Conservation (phyloP, 495 filamentous ascomycete genomes). For the Hypoxylon lienhwacheense region DNA sequence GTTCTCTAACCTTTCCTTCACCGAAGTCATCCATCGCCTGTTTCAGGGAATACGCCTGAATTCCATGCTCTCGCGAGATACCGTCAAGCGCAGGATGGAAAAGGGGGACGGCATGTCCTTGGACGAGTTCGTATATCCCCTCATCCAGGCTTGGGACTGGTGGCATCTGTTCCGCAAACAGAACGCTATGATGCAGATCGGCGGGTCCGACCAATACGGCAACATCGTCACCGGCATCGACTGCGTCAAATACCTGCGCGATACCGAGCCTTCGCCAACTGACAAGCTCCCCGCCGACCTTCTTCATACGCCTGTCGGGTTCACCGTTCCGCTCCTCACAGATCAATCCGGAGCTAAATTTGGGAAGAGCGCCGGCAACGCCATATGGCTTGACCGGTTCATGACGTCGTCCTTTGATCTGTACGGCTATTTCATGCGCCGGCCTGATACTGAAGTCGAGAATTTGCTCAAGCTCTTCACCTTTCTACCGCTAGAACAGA, state of each 20-base stretch:
- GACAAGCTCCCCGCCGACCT: constrained; percentile 33
- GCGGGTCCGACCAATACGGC: constrained; percentile 93
- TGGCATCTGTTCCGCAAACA: constrained; percentile 71
- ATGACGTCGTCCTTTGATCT: constrained; percentile 82
- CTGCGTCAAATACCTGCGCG: constrained; percentile 69
- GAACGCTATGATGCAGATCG: constrained; percentile 79
- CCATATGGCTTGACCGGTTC: constrained; percentile 84
- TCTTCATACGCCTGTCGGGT: constrained; percentile 63
- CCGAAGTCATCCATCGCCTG: constrained; percentile 71
- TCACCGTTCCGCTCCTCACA: constrained; percentile 88
- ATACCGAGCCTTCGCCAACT: constrained; percentile 51
- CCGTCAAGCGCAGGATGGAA: constrained; percentile 79
- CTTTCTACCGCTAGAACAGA: constrained; percentile 70
- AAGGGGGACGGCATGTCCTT: constrained; percentile 89
- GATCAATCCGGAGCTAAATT: constrained; percentile 86
- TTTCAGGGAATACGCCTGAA: constrained; percentile 74
- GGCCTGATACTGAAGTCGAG: constrained; percentile 76
- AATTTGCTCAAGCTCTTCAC: constrained; percentile 87
- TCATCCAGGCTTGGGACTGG: constrained; percentile 98
- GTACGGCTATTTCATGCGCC: constrained; percentile 85
- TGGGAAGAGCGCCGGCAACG: constrained; percentile 93
- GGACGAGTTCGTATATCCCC: constrained; percentile 88
- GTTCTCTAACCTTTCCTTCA: constrained; percentile 68
- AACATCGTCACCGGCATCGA: constrained; percentile 94
- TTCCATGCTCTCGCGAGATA: constrained; percentile 85